Base-by-base conservation (phyloP, 768 basidiomycete species). In the Boletus fagicola region DNA sequence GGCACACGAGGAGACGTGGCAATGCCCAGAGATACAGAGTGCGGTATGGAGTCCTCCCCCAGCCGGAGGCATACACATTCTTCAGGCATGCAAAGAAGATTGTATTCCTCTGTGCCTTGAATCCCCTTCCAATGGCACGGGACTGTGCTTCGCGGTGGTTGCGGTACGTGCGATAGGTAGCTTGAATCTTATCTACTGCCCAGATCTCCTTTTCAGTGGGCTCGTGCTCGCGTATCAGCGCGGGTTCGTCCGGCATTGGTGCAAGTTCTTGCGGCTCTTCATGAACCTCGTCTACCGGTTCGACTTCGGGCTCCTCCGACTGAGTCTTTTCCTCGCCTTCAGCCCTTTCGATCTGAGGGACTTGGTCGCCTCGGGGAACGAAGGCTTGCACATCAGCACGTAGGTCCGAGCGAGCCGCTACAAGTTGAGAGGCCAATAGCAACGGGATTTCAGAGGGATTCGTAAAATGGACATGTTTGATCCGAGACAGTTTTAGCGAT, bases 1-100 rank as follows among this genome's bases (percentile, higher is more conserved):
- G 69, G 58, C 75, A 78, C 2, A 77, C 58, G 3, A 80, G 64
- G 33, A 81, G 60, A 50, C 72, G 76, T 2, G 80, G 77, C 9
- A 82, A 66, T 18, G 68, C 68, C 49, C 69, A 69, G 5, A 69
- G 64, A 61, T 76, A 80, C 15, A 77, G 65, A 0, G 65, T 53
- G 13, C 70, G 72, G 56, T 83, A 80, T n/a, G 54, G 57, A 6
- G 58, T 62, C 28, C 52, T 53, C 35, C 58, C 38, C 76, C 77
- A 75, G 6, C 55, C 52, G 31, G 70, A 68, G 8, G 56, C 60
- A 40, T 58, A 61, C 24, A 71, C 68, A 30, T 66, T 62, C 44
- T 62, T 58, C 31, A 71, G 50, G 44, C 72, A 80, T 15, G 54
- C 56, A 26, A 43, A 8, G 49, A 75, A 79, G 33, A 70, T 45